phyloP scores from a whole-genome alignment of 371 early-diverging fungal genomes.

The Mortierella sp. region DNA sequence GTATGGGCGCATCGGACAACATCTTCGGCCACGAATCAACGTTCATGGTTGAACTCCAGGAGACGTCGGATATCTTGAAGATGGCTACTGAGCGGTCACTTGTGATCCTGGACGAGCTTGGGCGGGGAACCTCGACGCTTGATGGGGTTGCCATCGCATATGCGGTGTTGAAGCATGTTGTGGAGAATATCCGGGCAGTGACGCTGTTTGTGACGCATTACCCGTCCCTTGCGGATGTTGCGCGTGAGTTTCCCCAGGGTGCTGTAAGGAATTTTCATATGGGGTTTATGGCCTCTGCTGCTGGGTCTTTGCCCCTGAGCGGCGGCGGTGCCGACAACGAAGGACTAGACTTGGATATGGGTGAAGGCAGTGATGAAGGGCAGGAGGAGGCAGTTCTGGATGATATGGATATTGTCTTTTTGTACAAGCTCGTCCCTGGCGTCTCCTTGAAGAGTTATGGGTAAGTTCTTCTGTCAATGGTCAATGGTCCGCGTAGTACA shows the following conservation, averaged over 20 bases:
- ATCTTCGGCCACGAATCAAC: constrained; percentile 88
- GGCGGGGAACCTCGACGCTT: constrained; percentile 96
- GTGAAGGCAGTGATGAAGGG: neutral
- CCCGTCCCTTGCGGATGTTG: constrained; percentile 70
- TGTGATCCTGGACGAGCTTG: constrained; percentile 99
- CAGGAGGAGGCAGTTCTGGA: constrained; percentile 20
- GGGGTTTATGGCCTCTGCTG: constrained; percentile 72
- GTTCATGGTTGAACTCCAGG: constrained; percentile 99
- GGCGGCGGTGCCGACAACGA: neutral
- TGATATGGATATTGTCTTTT: constrained; percentile 77
- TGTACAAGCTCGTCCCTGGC: constrained; percentile 89
- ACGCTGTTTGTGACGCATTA: constrained; percentile 98
- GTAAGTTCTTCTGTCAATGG: constrained; percentile 55
- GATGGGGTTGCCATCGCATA: constrained; percentile 96
- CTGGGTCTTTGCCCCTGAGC: neutral
- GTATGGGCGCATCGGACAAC: constrained; percentile 87
- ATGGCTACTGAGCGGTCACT: constrained; percentile 86
- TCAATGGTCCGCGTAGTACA: neutral
- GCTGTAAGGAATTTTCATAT: constrained; percentile 75
- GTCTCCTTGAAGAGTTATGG: constrained; percentile 83
- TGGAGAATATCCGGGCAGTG: constrained; percentile 55
- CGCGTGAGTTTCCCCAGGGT: constrained; percentile 59
- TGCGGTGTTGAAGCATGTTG: constrained; percentile 87
- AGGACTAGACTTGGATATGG: neutral
- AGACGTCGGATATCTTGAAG: constrained; percentile 92